These are phyloP conservation scores for Pugionium dolabratum DNA, from an alignment of 345 rosid genomes.

Conservation along the genomic window DNA sequence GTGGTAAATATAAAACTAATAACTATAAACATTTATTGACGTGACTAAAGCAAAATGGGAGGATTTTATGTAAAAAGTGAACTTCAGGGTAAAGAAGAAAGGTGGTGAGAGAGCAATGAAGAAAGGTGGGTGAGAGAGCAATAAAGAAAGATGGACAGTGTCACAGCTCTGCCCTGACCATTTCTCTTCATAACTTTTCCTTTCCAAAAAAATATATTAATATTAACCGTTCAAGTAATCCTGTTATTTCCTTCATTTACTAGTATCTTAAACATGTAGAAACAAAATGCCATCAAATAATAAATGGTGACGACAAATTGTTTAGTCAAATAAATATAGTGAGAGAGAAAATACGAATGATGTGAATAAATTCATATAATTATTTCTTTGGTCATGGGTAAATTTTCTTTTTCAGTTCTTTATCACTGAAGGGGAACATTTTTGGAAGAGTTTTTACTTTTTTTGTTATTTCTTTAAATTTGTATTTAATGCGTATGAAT, in stretches of 20 bases:
- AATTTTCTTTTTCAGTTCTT: not conserved
- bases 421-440: slow-evolving; percentile 12
- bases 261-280: slow-evolving; percentile 17
- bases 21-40: too few species aligned
- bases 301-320: not conserved
- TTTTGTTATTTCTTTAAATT: not conserved
- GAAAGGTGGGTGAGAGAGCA: too few species aligned
- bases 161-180: slow-evolving; percentile 17
- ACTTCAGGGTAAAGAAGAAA: too few species aligned
- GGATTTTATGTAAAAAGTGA: too few species aligned
- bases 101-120: too few species aligned
- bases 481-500: not conserved
- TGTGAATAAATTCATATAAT: not conserved
- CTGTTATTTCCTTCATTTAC: not conserved
- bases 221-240: slow-evolving; percentile 6
- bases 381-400: not conserved
- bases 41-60: too few species aligned
- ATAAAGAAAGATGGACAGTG: too few species aligned
- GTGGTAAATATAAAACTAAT: too few species aligned
- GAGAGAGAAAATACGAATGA: slow-evolving; percentile 6
- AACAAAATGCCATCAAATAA: not conserved
- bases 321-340: not conserved
- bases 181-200: slow-evolving; percentile 9
- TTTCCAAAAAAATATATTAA: not conserved
- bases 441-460: not conserved